A percentile compares a stretch with the other conserved stretches of the same genome.
Conservation (phyloP, 345 rosid genomes). For the Eucalyptus grandis region DNA sequence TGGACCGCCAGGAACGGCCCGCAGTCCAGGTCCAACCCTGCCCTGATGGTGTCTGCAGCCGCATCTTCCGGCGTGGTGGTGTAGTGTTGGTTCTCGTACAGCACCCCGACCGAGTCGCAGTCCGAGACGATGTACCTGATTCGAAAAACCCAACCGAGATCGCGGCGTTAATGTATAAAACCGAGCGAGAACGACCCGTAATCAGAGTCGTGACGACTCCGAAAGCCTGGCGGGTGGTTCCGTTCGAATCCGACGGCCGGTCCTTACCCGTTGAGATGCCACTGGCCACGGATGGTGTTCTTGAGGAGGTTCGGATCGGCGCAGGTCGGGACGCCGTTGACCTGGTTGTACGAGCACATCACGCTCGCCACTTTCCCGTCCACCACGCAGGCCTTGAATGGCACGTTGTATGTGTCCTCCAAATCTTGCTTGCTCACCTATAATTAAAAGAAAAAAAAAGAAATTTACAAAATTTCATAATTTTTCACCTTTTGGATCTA, state of each 20-base stretch:
- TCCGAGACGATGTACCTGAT: constrained; percentile 86
- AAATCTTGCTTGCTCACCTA: constrained; percentile 92
- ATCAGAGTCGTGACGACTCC: not conserved
- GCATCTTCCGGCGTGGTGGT: constrained; percentile 76
- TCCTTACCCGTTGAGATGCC: constrained; percentile 73
- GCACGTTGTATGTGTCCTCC: constrained; percentile 80
- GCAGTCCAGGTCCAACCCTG: constrained; percentile 86
- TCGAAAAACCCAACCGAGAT: not conserved
- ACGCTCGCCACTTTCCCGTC: constrained; percentile 92
- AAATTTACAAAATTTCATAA: not conserved
- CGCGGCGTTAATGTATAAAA: not conserved
- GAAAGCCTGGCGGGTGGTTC: not conserved
- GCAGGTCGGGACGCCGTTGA: constrained; percentile 90
- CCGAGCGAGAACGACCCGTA: not conserved
- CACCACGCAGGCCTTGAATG: constrained; percentile 75
- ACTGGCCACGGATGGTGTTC: constrained; percentile 77
- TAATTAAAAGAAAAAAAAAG: not conserved
- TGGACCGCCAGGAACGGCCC: constrained; percentile 73
- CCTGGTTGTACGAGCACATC: constrained; percentile 98
- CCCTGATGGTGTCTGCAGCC: constrained; percentile 53
- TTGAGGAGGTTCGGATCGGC: constrained; percentile 77
- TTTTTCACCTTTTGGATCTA: not conserved
- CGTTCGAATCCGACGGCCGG: not conserved
- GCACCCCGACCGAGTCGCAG: constrained; percentile 74
- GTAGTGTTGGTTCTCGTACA: constrained; percentile 70